These are phyloP conservation scores for Pythium myriotylum DNA, from an alignment of 352 stramenopile genomes.

Conservation along the genomic window DNA sequence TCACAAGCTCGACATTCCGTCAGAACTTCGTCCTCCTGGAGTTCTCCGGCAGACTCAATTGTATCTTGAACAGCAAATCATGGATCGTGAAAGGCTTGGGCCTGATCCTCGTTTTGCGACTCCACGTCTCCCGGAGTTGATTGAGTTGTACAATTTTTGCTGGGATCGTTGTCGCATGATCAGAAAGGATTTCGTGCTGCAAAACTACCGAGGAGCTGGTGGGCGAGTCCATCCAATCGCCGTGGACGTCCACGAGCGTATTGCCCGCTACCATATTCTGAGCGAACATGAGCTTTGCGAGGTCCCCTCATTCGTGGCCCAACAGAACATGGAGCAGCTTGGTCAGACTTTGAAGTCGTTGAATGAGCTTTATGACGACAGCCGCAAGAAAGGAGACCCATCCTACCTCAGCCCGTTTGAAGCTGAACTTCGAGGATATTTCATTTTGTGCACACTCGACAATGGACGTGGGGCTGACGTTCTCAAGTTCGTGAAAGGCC, in stretches of 20 bases:
- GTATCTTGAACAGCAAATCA: constrained; percentile 86
- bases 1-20: constrained; percentile 84
- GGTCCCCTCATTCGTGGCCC: constrained; percentile 76
- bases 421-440: constrained; percentile 83
- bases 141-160: constrained; percentile 97
- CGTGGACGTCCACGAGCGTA: constrained; percentile 94
- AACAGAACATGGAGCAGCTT: constrained; percentile 91
- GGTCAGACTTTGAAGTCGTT: constrained; percentile 87
- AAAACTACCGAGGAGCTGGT: constrained; percentile 95
- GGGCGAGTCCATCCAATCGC: constrained; percentile 92
- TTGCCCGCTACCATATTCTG: constrained; percentile 94
- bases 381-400: constrained; percentile 58
- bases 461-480: constrained; percentile 84
- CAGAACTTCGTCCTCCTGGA: constrained; percentile 76
- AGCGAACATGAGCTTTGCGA: constrained; percentile 94
- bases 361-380: constrained; percentile 89
- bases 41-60: constrained; percentile 80
- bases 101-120: constrained; percentile 70
- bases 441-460: constrained; percentile 85
- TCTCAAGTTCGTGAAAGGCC: constrained; percentile 84
- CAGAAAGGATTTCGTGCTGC: constrained; percentile 95
- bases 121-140: constrained; percentile 68
- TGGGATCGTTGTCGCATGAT: constrained; percentile 97
- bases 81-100: constrained; percentile 74
- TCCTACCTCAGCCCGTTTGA: constrained; percentile 81